These are phyloP conservation scores for Plasmodium malariae DNA, from an alignment of 169 alveolate species.

Conservation along the genomic window DNA sequence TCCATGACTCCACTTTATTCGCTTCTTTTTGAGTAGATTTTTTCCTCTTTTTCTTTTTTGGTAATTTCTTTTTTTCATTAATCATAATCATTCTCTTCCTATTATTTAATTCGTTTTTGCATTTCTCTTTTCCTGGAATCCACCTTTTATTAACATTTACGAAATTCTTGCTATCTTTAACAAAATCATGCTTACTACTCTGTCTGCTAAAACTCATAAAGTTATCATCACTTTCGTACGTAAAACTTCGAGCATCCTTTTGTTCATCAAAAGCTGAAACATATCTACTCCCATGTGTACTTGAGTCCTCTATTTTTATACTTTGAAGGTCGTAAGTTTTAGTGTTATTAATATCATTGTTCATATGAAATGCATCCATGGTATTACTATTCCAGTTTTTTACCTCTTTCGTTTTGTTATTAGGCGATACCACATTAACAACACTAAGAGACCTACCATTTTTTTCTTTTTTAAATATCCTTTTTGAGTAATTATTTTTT, in stretches of 20 bases:
- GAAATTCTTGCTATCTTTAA: not conserved
- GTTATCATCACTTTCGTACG: not conserved
- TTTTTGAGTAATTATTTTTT: conserved; percentile 4
- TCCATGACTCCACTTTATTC: conserved; percentile 29
- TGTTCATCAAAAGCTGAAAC: not conserved
- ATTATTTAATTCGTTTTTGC: not conserved
- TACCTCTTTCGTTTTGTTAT: not conserved
- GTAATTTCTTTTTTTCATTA: not conserved
- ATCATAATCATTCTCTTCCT: not conserved
- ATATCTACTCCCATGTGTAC: not conserved
- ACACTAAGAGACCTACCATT: conserved; percentile 29
- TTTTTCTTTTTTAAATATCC: not conserved
- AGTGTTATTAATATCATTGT: not conserved
- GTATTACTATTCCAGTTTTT: conserved; percentile 1
- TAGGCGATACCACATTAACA: conserved; percentile 14
- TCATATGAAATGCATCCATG: conserved; percentile 2
- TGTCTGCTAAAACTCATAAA: not conserved
- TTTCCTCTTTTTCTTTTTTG: not conserved
- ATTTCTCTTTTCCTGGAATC: not conserved
- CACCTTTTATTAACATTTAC: not conserved
- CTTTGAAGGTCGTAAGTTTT: not conserved
- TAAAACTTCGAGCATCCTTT: not conserved
- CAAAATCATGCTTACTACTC: not conserved
- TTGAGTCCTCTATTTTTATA: not conserved
- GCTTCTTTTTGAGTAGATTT: not conserved